Percentiles rank a stretch among this genome's conserved stretches.
Evolutionary conservation across 1,139 yeast species (phyloP).

Genomic region (Pichia terricola): DNA sequence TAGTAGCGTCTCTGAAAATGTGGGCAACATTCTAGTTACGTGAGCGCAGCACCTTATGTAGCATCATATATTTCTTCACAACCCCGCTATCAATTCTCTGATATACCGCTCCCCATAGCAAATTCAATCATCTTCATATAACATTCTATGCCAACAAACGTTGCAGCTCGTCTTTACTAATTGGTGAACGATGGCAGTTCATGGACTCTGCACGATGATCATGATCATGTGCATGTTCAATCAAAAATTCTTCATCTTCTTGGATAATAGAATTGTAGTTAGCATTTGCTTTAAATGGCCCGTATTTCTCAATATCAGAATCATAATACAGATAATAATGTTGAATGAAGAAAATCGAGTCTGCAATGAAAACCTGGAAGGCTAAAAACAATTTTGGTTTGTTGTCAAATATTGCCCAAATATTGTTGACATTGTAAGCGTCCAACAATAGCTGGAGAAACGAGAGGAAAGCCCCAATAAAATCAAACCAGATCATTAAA

Average conservation of each 20-base stretch:
- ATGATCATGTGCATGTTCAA: constrained; percentile 25
- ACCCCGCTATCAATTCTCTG: no score
- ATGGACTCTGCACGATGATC: constrained; percentile 14
- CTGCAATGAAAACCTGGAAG: constrained; percentile 22
- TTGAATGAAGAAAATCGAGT: constrained; percentile 22
- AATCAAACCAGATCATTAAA: constrained; percentile 24
- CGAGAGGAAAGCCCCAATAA: constrained; percentile 22
- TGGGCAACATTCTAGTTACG: no score
- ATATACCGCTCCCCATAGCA: no score
- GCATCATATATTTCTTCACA: no score
- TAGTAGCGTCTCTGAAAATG: no score
- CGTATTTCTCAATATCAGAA: constrained; percentile 15
- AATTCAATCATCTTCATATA: no score
- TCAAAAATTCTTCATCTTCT: constrained; percentile 23
- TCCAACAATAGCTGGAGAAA: constrained; percentile 22
- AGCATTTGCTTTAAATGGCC: constrained; percentile 9
- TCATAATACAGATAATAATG: constrained; percentile 24
- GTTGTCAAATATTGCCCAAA: constrained; percentile 20
- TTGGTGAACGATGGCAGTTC: constrained; percentile 13
- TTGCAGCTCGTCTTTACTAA: constrained; percentile 20
- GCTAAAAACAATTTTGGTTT: constrained; percentile 24
- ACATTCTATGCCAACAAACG: no score
- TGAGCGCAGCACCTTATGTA: no score
- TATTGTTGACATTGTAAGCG: constrained; percentile 17
- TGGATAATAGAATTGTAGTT: constrained; percentile 17